phyloP scores from a whole-genome alignment of 495 filamentous ascomycete species.

The Penicillium herquei region DNA sequence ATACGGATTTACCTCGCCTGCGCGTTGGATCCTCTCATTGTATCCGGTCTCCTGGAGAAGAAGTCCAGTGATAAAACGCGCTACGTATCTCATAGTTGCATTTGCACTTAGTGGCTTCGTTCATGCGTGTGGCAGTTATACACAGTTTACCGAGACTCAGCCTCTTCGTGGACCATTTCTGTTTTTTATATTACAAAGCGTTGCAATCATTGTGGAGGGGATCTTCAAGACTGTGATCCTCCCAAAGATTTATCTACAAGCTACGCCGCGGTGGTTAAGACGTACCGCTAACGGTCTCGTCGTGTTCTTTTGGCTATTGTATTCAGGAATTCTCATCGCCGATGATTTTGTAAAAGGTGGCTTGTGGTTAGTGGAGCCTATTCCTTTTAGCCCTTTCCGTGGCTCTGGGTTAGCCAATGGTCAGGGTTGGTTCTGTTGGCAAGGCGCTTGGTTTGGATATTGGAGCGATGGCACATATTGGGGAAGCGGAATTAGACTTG shows the following conservation, averaged over 20 bases:
- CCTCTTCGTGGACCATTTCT: constrained; percentile 42
- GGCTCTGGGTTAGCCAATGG: constrained; percentile 49
- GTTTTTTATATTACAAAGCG: constrained; percentile 57
- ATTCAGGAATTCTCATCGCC: constrained; percentile 50
- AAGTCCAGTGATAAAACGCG: constrained; percentile 15
- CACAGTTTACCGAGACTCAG: constrained; percentile 43
- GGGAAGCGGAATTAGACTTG: constrained; percentile 55
- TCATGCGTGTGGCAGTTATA: constrained; percentile 58
- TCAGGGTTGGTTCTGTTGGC: constrained; percentile 59
- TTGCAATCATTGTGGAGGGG: constrained; percentile 55
- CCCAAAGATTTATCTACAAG: constrained; percentile 22
- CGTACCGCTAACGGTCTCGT: constrained; percentile 52
- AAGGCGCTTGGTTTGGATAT: constrained; percentile 47
- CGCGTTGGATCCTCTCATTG: constrained; percentile 45
- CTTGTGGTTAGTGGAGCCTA: constrained; percentile 65
- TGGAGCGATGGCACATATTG: constrained; percentile 59
- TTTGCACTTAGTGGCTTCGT: constrained; percentile 60
- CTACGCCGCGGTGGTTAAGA: constrained; percentile 36
- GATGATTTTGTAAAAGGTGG: constrained; percentile 64
- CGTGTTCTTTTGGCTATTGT: constrained; percentile 55
- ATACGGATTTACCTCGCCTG: constrained; percentile 61
- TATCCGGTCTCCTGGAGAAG: constrained; percentile 25
- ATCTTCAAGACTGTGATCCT: constrained; percentile 24
- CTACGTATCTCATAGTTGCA: constrained; percentile 41
- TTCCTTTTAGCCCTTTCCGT: constrained; percentile 62